These are phyloP conservation scores for Cicer arietinum DNA, from an alignment of 306 rosid species.

Conservation along the genomic window DNA sequence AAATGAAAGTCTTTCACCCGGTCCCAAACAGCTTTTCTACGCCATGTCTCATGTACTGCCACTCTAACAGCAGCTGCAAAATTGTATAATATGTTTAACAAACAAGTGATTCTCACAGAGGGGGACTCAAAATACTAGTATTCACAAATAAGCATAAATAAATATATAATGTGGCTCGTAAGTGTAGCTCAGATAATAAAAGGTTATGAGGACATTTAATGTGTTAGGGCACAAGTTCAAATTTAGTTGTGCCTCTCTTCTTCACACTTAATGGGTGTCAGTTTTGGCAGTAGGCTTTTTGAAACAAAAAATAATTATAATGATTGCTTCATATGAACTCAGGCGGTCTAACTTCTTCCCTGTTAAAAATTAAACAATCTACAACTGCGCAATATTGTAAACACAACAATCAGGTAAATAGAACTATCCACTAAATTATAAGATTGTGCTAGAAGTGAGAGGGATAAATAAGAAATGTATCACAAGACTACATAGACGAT, in stretches of 20 bases:
- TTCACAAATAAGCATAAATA: conserved; percentile 8
- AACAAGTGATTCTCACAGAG: conserved; percentile 22
- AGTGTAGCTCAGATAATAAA: too few species aligned
- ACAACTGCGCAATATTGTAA: conserved; percentile 20
- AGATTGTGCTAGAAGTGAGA: conserved; percentile 9
- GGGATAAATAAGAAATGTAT: conserved; percentile 19
- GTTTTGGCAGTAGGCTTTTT: too few species aligned
- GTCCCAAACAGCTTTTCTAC: conserved; percentile 75
- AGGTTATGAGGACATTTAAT: too few species aligned
- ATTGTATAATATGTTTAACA: conserved; percentile 34
- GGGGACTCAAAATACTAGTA: neutral
- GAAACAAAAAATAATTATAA: neutral
- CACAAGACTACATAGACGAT: neutral
- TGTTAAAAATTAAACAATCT: conserved; percentile 4
- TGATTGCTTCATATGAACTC: conserved; percentile 14
- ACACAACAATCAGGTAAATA: conserved; percentile 20
- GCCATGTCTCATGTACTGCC: conserved; percentile 83
- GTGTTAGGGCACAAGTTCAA: too few species aligned
- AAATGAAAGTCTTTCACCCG: conserved; percentile 77
- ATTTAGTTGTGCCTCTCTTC: too few species aligned
- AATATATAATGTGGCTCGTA: neutral
- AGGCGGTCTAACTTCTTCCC: conserved; percentile 5
- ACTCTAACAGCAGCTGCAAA: conserved; percentile 82
- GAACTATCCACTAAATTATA: neutral
- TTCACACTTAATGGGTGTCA: too few species aligned